These are phyloP conservation scores for Xylariaceae sp. DNA, from an alignment of 2,329 filamentous ascomycete species.

Conservation along the genomic window DNA sequence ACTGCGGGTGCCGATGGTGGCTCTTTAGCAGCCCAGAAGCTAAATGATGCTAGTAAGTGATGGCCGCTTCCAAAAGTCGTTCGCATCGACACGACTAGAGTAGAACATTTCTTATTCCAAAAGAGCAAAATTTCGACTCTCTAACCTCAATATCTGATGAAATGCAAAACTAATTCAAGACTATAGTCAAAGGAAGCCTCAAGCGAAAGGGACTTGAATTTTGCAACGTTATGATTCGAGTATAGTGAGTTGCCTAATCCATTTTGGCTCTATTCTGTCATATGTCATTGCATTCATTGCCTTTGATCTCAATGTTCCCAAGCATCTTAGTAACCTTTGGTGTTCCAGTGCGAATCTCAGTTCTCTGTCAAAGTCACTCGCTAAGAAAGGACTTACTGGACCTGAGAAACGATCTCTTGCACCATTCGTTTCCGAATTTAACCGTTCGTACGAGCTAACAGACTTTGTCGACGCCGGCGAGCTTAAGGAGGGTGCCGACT, in stretches of 20 bases:
- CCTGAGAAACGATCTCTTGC: slow-evolving; percentile 55
- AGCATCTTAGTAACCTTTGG: not conserved
- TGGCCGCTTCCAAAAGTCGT: no score
- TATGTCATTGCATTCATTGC: not conserved
- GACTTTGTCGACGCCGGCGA: slow-evolving; percentile 62
- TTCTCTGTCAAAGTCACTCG: slow-evolving; percentile 49
- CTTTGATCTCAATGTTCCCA: not conserved
- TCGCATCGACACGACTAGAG: no score
- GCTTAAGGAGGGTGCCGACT: slow-evolving; percentile 57
- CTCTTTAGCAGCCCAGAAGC: slow-evolving; percentile 49
- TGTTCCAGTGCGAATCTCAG: slow-evolving; percentile 44
- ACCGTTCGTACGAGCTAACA: slow-evolving; percentile 53
- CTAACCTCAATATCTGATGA: not conserved
- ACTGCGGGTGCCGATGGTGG: slow-evolving; percentile 52
- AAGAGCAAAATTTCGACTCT: not conserved
- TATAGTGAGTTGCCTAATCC: slow-evolving; percentile 36
- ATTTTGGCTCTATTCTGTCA: not conserved
- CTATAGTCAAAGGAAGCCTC: slow-evolving; percentile 43
- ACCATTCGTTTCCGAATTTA: slow-evolving; percentile 56
- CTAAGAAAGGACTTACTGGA: slow-evolving; percentile 47
- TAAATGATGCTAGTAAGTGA: slow-evolving; percentile 41
- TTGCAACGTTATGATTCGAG: slow-evolving; percentile 53
- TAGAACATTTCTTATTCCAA: not conserved
- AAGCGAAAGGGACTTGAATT: slow-evolving; percentile 46
- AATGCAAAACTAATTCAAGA: no score